Conservation (phyloP, 352 stramenopile species). For the Ophiocytium majus region DNA sequence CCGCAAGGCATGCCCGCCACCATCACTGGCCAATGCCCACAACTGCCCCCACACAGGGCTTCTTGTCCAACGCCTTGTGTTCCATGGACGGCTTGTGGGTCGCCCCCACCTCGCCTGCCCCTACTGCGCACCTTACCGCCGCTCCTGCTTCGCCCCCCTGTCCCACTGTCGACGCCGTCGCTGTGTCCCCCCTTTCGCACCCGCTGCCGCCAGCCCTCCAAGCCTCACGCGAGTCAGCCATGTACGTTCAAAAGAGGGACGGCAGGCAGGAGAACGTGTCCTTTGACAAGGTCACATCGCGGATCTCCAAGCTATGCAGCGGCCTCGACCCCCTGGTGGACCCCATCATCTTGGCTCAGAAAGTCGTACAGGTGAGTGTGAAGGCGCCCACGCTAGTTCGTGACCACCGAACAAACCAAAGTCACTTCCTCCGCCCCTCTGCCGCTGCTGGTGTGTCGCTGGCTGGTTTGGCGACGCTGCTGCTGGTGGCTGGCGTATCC, state of each 20-base stretch:
- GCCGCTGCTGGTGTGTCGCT: background rate
- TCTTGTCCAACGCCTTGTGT: no score
- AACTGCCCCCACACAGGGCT: no score
- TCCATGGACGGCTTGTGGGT: no score
- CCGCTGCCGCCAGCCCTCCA: no score
- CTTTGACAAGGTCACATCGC: conserved; percentile 85
- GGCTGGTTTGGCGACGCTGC: background rate
- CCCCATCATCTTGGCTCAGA: conserved; percentile 82
- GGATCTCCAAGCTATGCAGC: conserved; percentile 89
- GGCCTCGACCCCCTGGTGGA: conserved; percentile 82
- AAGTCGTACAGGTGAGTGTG: conserved; percentile 66
- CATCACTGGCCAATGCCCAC: no score
- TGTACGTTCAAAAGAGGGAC: conserved; percentile 84
- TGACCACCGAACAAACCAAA: background rate
- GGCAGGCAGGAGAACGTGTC: conserved; percentile 75
- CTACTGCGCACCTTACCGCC: no score
- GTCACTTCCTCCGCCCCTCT: background rate
- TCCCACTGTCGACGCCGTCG: no score
- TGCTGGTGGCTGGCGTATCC: no score
- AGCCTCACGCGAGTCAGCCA: conserved; percentile 56
- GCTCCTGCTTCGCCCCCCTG: no score
- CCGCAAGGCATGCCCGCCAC: no score
- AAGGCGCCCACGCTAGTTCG: background rate
- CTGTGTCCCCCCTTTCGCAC: no score
- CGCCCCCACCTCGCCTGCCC: no score